These are phyloP conservation scores for Phanerochaete carnosa DNA, from an alignment of 768 basidiomycete genomes.

Conservation along the genomic window DNA sequence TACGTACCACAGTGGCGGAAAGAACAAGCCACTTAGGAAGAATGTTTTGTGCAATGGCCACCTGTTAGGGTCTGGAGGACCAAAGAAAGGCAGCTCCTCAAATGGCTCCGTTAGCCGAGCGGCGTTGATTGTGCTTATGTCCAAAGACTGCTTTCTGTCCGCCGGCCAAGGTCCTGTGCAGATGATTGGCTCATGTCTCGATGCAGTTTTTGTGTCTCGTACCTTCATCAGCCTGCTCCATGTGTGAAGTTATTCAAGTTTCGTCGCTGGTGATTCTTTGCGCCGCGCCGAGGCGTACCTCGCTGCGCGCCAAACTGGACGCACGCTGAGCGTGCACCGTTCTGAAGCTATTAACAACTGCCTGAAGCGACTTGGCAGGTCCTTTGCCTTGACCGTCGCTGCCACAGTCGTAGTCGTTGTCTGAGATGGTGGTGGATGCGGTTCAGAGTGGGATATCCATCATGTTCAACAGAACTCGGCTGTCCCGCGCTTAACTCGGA, in stretches of 20 bases:
- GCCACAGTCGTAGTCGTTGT: neutral
- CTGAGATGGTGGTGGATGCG: neutral
- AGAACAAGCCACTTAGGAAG: slow-evolving; percentile 14
- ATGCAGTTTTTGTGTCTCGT: no score
- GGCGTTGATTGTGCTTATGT: neutral
- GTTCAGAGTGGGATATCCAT: neutral
- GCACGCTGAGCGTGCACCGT: no score
- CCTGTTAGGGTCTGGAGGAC: slow-evolving; percentile 6
- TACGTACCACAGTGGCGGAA: slow-evolving; percentile 17
- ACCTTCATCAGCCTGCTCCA: neutral
- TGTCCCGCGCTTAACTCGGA: neutral
- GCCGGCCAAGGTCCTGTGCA: neutral
- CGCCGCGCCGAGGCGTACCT: no score
- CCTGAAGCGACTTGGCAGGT: no score
- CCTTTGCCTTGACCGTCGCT: no score
- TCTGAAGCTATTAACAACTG: no score
- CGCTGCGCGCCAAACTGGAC: no score
- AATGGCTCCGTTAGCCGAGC: neutral
- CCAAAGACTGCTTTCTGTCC: neutral
- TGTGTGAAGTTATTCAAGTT: neutral
- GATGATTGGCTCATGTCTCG: neutral
- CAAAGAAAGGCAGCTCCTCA: slow-evolving; percentile 10
- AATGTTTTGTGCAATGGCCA: slow-evolving; percentile 18
- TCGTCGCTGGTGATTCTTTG: no score
- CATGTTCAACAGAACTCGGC: neutral